Evolutionary conservation across 805 yeast genomes (phyloP), one percentile per base, ranked within the genome.

Genomic region (Clavispora fructus): DNA sequence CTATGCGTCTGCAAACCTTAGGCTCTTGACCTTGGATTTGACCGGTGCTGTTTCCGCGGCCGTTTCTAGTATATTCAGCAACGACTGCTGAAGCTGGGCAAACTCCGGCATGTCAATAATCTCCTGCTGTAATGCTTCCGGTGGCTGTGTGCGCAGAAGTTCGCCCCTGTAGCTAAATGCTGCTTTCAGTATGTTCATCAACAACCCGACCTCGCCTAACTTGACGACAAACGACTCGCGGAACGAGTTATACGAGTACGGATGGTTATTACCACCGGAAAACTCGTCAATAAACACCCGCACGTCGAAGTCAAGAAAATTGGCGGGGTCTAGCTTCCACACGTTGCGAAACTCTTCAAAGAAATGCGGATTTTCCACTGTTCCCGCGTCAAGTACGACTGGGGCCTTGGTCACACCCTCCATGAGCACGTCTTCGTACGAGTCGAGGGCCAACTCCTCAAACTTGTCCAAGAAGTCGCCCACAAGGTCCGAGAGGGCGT

Each of bases 381-480:
- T n/a, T 7, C 29, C 17, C 4, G 28, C 17, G 13, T 12, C 40
- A 38, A 13, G 13, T 8, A 23, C 8, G 29, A 29, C 6, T 28
- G 7, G 12, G 35, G 32, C 32, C 43, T 40, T 37, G 26, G 41
- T 45, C 14, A 47, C 37, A 11, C 35, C 30, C n/a, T 52, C 57
- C 9, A 49, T 42, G 16, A 54, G 48, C 16, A 45, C 35, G 27
- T 54, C 56, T 25, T 50, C 53, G 25, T 46, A 52, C 8, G 46
- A 44, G 32, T 50, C 58, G 17, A 54, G 47, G 4, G 52, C 49
- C 39, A 44, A 40, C 23, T 45, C 44, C 10, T 46, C 46, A 45
- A 48, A 39, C 42, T 52, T 48, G 14, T 54, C 51, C 17, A 48
- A 35, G n/a, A 51, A 42, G 16, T 52, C 56, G 5, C 47, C 43